Evolutionary conservation across 2,329 filamentous ascomycete genomes (phyloP).

Genomic region (Juglanconis juglandina): DNA sequence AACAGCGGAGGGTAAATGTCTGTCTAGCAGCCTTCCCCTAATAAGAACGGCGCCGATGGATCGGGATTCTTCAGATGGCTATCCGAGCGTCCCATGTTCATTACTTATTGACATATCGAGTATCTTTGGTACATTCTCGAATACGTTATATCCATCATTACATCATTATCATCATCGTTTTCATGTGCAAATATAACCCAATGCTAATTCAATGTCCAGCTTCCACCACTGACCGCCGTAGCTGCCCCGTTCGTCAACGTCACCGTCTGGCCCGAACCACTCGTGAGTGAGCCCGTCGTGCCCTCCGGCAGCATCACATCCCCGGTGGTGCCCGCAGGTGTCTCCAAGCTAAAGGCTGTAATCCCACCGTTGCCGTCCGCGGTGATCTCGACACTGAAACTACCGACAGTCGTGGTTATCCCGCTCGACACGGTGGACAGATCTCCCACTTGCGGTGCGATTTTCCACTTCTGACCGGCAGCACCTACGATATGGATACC

Average conservation of each 20-base stretch:
- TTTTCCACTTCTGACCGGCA: constrained; percentile 33
- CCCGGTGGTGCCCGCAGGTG: constrained; percentile 12
- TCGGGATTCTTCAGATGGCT: not conserved
- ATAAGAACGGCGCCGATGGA: not conserved
- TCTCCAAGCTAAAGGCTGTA: constrained; percentile 14
- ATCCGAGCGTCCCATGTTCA: not conserved
- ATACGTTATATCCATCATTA: not conserved
- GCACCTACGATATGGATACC: constrained; percentile 37
- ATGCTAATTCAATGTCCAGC: constrained; percentile 9
- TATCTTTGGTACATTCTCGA: not conserved
- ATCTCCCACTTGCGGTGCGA: constrained; percentile 38
- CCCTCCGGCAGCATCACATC: constrained; percentile 15
- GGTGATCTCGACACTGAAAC: constrained; percentile 10
- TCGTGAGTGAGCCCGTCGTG: constrained; percentile 10
- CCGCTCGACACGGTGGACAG: constrained; percentile 24
- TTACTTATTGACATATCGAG: not conserved
- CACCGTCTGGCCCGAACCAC: constrained; percentile 1
- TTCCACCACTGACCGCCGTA: constrained; percentile 10
- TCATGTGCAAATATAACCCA: not conserved
- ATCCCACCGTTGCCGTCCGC: constrained; percentile 12
- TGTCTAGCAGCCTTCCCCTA: not conserved
- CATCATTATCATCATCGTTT: not conserved
- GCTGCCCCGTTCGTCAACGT: constrained; percentile 5
- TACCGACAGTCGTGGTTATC: constrained; percentile 12
- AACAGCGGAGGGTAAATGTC: not conserved